Conservation (phyloP, 2,329 filamentous ascomycete genomes). For the Paecilomyces sp. region DNA sequence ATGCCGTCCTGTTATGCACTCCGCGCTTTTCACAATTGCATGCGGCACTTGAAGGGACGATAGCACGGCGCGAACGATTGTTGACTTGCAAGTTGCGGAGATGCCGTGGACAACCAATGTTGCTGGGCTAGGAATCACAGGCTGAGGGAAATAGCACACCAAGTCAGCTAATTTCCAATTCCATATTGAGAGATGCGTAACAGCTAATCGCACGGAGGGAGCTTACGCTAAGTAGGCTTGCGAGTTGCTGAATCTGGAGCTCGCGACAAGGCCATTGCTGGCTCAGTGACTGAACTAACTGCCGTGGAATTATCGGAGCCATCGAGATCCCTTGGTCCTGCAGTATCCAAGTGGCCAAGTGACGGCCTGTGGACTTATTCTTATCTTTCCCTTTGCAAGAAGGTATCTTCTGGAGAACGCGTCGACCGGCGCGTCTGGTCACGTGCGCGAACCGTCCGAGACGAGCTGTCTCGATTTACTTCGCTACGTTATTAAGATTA, state of each 20-base stretch:
- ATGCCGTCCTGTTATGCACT: conserved; percentile 41
- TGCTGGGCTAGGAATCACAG: conserved; percentile 55
- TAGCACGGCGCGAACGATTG: conserved; percentile 59
- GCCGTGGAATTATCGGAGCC: conserved; percentile 21
- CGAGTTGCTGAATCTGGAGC: conserved; percentile 33
- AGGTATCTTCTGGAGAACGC: neutral
- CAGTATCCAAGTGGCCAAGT: neutral
- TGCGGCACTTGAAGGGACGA: conserved; percentile 47
- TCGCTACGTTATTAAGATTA: too few relatives aligned
- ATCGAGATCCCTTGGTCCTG: neutral
- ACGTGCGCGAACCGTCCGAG: neutral
- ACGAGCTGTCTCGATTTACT: too few relatives aligned
- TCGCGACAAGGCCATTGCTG: conserved; percentile 38
- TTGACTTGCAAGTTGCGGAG: conserved; percentile 79
- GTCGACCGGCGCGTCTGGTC: neutral
- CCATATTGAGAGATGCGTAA: neutral
- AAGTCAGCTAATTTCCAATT: neutral
- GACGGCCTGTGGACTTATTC: neutral
- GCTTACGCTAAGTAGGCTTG: conserved; percentile 34
- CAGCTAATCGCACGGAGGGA: neutral
- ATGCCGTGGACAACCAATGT: conserved; percentile 78
- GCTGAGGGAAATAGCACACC: conserved; percentile 14
- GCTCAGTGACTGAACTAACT: conserved; percentile 28
- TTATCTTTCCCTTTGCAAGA: neutral
- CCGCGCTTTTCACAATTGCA: conserved; percentile 35